Conservation (phyloP, 495 filamentous ascomycete genomes). For the Penicillium longicatenatum region DNA sequence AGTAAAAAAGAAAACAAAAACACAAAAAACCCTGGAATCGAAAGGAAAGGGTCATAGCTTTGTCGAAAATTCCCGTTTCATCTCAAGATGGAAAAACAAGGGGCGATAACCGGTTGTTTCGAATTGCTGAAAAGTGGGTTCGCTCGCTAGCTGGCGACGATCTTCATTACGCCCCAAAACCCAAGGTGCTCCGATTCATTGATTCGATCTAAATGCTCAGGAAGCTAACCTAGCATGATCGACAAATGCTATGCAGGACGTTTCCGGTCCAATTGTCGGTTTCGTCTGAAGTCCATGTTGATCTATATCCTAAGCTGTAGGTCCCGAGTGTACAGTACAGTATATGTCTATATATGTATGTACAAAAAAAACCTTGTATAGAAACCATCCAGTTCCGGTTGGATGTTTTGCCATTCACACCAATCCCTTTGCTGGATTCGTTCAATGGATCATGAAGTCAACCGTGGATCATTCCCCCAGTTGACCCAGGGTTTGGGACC, state of each 20-base stretch:
- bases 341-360: too few species aligned
- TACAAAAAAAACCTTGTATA: background rate
- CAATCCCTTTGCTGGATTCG: too few species aligned
- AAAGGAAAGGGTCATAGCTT: background rate
- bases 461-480: background rate
- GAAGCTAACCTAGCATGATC: too few species aligned
- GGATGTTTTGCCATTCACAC: too few species aligned
- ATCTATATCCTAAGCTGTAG: too few species aligned
- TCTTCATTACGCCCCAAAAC: conserved; percentile 21
- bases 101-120: conserved; percentile 21
- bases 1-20: background rate
- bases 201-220: background rate
- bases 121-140: conserved; percentile 24
- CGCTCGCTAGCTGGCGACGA: conserved; percentile 18
- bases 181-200: background rate
- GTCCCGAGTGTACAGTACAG: too few species aligned
- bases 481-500: background rate
- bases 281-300: too few species aligned
- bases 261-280: too few species aligned
- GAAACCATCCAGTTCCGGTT: background rate
- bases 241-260: background rate
- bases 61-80: background rate
- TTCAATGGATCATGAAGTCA: background rate
- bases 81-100: background rate
- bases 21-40: background rate